Percentiles rank a stretch among this genome's conserved stretches.
phyloP scores from a whole-genome alignment of 148 eudicot genomes.

The Beta vulgaris region DNA sequence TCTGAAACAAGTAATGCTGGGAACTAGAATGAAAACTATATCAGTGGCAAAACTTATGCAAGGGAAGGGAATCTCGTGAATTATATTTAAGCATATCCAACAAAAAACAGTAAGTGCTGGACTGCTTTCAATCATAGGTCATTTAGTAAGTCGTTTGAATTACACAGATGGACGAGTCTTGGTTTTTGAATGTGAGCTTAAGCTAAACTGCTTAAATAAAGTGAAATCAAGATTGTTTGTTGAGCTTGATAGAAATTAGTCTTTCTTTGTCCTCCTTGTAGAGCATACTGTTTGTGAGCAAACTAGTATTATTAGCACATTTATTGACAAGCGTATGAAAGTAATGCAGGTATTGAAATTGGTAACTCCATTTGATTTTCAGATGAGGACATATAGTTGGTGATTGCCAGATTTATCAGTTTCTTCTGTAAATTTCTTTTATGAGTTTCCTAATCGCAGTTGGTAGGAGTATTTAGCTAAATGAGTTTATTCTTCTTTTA shows the following conservation, averaged over 20 bases:
- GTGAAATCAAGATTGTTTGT: no score
- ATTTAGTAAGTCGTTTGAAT: not conserved
- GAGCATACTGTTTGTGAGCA: not conserved
- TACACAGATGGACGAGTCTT: not conserved
- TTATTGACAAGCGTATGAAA: not conserved
- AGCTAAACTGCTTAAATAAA: no score
- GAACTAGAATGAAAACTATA: not conserved
- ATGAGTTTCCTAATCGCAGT: no score
- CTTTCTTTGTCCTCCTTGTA: no score
- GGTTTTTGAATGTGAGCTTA: no score
- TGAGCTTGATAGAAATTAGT: no score
- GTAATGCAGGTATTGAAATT: not conserved
- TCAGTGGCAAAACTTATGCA: not conserved
- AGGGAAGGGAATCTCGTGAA: not conserved
- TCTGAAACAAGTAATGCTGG: not conserved
- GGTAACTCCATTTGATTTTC: not conserved
- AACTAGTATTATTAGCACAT: not conserved
- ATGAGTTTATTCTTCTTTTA: no score
- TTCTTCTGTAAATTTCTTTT: no score
- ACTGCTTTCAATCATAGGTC: not conserved
- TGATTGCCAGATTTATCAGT: no score
- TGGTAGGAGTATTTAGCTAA: no score
- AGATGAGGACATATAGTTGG: no score
- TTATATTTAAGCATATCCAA: not conserved
- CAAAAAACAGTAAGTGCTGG: not conserved